Percentiles rank a stretch among this genome's conserved stretches.
phyloP scores from a whole-genome alignment of 1,284 basidiomycete species.

The Ustanciosporium gigantosporum region DNA sequence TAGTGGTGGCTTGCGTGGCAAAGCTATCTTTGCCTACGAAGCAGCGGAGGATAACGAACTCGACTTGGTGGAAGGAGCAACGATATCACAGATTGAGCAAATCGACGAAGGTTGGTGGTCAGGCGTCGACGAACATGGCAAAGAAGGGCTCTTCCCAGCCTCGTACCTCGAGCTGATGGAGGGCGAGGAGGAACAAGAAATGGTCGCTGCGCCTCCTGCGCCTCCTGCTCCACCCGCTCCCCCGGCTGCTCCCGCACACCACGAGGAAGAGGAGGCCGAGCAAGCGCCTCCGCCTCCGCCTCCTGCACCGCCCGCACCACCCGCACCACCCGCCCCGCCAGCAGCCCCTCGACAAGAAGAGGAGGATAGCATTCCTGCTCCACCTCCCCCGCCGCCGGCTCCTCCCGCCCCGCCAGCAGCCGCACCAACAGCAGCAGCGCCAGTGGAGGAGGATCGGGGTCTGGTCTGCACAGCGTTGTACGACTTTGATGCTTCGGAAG shows the following conservation, averaged over 20 bases:
- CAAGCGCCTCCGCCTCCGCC: constrained; percentile 15
- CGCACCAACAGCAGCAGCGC: constrained; percentile 4
- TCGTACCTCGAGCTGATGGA: constrained; percentile 56
- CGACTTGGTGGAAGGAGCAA: constrained; percentile 46
- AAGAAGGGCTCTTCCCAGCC: constrained; percentile 56
- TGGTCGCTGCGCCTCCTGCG: constrained; percentile 1
- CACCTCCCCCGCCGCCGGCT: constrained; percentile 52
- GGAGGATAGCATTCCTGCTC: constrained; percentile 63
- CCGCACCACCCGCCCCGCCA: constrained; percentile 5
- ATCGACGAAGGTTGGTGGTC: constrained; percentile 61
- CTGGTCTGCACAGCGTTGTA: constrained; percentile 54
- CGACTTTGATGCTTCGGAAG: constrained; percentile 59
- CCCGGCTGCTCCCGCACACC: constrained; percentile 3
- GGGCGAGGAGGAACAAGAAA: constrained; percentile 5
- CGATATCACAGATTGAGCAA: constrained; percentile 50
- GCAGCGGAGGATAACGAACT: constrained; percentile 58
- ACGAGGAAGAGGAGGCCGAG: constrained; percentile 2
- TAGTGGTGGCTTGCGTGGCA: constrained; percentile 36
- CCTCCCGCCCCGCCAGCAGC: constrained; percentile 24
- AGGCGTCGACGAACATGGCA: constrained; percentile 48
- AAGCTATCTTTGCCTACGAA: constrained; percentile 55
- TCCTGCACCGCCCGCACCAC: constrained; percentile 25
- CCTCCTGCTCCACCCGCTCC: constrained; percentile 16
- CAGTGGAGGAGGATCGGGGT: constrained; percentile 1
- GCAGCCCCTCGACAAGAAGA: constrained; percentile 10